phyloP scores from a whole-genome alignment of 2,329 filamentous ascomycete species.

The Rutstroemia sp. region DNA sequence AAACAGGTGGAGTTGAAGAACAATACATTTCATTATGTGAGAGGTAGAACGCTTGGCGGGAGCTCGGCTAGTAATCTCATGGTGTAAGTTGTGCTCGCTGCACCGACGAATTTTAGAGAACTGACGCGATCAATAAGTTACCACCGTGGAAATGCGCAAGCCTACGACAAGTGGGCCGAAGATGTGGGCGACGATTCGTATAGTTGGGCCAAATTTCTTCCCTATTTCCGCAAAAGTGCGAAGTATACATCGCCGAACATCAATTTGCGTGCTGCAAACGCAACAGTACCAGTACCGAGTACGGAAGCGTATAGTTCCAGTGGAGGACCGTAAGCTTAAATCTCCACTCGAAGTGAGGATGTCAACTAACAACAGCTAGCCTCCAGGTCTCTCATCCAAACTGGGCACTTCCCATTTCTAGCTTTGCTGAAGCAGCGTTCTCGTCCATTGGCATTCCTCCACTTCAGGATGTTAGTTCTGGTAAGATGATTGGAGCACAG shows the following conservation, averaged over 20 bases:
- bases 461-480: not conserved
- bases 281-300: not conserved
- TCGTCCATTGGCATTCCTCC: not conserved
- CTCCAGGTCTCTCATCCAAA: constrained; percentile 4
- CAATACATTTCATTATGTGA: constrained; percentile 19
- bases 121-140: not conserved
- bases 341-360: not conserved
- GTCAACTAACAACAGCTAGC: not conserved
- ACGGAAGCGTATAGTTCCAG: not conserved
- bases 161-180: constrained; percentile 1
- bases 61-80: constrained; percentile 32
- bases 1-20: not conserved
- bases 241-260: not conserved
- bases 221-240: not conserved
- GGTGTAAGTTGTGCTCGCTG: constrained; percentile 12
- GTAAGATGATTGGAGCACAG: not conserved
- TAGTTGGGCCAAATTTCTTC: not conserved
- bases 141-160: not conserved
- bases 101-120: not conserved
- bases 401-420: not conserved
- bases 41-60: constrained; percentile 31
- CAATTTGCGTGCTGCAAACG: not conserved
- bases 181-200: not conserved
- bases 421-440: constrained; percentile 1
- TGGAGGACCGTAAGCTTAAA: not conserved